Evolutionary conservation across 140 eudicot species (phyloP).

Genomic region (Bidens hawaiensis): DNA sequence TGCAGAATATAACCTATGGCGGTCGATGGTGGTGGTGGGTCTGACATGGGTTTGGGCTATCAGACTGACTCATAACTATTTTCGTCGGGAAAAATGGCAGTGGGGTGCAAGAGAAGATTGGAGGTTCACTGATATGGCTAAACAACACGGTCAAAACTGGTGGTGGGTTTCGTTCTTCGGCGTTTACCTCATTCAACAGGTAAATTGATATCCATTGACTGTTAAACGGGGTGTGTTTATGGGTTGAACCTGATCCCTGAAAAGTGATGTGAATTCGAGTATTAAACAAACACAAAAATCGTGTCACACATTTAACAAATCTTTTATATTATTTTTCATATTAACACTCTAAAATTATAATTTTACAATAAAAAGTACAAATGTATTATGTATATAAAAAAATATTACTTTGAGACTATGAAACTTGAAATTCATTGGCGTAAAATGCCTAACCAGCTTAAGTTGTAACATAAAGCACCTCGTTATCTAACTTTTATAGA

Average conservation of each 20-base stretch:
- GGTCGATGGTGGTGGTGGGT: constrained; percentile 56
- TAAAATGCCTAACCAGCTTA: neutral
- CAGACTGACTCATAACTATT: constrained; percentile 82
- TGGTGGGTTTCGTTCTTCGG: constrained; percentile 98
- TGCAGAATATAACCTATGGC: constrained; percentile 48
- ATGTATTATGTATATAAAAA: too few species aligned
- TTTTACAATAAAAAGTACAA: too few species aligned
- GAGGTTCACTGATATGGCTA: constrained; percentile 83
- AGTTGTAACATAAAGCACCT: neutral
- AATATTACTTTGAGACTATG: neutral
- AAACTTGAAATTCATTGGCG: neutral
- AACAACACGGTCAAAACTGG: constrained; percentile 71
- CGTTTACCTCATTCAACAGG: constrained; percentile 90
- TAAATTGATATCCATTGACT: constrained; percentile 9
- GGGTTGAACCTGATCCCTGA: too few species aligned
- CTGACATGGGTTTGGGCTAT: constrained; percentile 85
- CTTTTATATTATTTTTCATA: too few species aligned
- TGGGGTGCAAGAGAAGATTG: constrained; percentile 96
- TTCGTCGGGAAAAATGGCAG: constrained; percentile 92
- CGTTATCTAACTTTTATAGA: too few species aligned
- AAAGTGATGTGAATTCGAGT: too few species aligned
- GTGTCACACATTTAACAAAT: too few species aligned
- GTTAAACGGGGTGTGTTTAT: too few species aligned
- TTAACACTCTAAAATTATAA: too few species aligned
- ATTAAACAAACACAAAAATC: too few species aligned